phyloP scores from a whole-genome alignment of 1,284 basidiomycete species.

The Neolentinus lepideus region DNA sequence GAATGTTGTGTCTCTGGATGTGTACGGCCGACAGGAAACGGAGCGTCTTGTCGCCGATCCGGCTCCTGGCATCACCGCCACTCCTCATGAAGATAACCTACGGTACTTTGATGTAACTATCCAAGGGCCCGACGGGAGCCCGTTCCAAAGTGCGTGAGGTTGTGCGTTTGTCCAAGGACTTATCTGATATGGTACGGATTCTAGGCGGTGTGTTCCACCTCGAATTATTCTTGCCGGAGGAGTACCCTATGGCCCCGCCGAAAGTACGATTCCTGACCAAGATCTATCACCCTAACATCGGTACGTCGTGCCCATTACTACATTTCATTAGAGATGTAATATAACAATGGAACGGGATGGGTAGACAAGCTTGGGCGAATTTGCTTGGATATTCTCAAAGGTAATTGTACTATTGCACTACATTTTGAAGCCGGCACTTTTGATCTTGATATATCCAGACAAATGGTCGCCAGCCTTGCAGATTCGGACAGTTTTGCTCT shows the following conservation, averaged over 20 bases:
- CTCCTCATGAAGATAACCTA: conserved; percentile 95
- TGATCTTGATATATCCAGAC: conserved; percentile 41
- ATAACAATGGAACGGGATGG: not conserved
- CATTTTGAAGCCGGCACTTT: not conserved
- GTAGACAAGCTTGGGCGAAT: conserved; percentile 96
- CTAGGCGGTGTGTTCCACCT: conserved; percentile 90
- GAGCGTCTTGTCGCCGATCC: conserved; percentile 94
- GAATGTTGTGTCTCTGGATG: not conserved
- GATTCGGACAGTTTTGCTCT: conserved; percentile 95
- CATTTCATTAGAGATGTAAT: conserved; percentile 1
- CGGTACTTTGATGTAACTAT: conserved; percentile 99
- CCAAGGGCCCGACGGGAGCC: conserved; percentile 88
- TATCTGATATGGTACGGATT: conserved; percentile 2
- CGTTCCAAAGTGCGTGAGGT: conserved; percentile 78
- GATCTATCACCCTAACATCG: conserved; percentile 99
- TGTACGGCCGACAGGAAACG: conserved; percentile 67
- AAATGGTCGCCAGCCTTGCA: conserved; percentile 99
- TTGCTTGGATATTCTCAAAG: conserved; percentile 97
- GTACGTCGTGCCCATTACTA: conserved; percentile 35
- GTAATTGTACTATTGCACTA: conserved; percentile 32
- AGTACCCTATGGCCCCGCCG: conserved; percentile 98
- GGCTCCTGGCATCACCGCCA: conserved; percentile 90
- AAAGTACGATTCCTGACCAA: conserved; percentile 98
- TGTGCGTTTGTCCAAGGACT: conserved; percentile 4
- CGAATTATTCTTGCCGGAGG: conserved; percentile 96